Evolutionary conservation across 2,329 filamentous ascomycete genomes (phyloP).

Genomic region (Thermothelomyces thermophilus): DNA sequence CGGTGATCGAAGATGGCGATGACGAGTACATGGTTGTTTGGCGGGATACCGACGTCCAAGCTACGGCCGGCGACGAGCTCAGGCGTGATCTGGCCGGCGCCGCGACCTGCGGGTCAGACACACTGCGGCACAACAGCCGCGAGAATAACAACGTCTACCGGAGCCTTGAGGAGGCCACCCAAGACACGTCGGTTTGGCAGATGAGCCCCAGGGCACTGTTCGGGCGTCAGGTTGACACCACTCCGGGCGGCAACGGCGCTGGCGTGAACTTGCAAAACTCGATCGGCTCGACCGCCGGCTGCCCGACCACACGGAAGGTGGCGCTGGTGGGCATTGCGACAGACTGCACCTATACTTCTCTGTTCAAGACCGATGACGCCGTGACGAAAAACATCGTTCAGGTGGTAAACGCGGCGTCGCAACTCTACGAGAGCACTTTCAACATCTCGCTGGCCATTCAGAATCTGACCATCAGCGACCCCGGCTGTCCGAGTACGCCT

Average conservation of each 20-base stretch:
- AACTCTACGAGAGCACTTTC: slow-evolving; percentile 83
- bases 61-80: slow-evolving; percentile 52
- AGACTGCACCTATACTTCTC: slow-evolving; percentile 82
- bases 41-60: slow-evolving; percentile 75
- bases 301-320: slow-evolving; percentile 82
- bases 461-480: slow-evolving; percentile 72
- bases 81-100: slow-evolving; percentile 43
- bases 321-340: slow-evolving; percentile 87
- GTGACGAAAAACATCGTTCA: slow-evolving; percentile 70
- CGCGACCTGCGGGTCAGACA: slow-evolving; percentile 60
- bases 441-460: slow-evolving; percentile 89
- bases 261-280: slow-evolving; percentile 70
- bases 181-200: slow-evolving; percentile 38
- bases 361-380: slow-evolving; percentile 57
- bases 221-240: slow-evolving; percentile 65
- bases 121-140: slow-evolving; percentile 71
- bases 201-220: slow-evolving; percentile 61
- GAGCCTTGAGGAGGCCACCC: slow-evolving; percentile 41
- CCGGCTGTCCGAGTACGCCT: slow-evolving; percentile 65
- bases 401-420: slow-evolving; percentile 79
- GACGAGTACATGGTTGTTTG: slow-evolving; percentile 85
- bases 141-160: slow-evolving; percentile 62
- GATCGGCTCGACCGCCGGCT: slow-evolving; percentile 79
- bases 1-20: slow-evolving; percentile 47
- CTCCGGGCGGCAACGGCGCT: slow-evolving; percentile 65